These are phyloP conservation scores for Chlamydomonas sp. DNA, from an alignment of 139 green algal species.

Conservation along the genomic window DNA sequence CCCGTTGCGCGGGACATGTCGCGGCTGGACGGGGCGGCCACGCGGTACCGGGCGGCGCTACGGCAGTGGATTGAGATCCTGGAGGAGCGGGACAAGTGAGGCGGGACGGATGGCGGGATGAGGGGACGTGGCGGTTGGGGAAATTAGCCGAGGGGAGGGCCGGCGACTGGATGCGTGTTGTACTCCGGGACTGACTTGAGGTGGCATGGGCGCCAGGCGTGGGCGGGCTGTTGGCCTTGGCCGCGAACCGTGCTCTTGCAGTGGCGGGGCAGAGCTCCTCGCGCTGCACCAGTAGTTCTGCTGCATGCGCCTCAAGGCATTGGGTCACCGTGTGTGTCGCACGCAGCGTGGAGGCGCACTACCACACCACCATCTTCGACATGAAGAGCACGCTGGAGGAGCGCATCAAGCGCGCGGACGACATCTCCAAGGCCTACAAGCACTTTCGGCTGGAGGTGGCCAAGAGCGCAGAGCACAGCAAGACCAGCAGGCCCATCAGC, in stretches of 20 bases:
- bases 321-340: background rate
- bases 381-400: constrained; percentile 62
- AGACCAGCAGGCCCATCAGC: constrained; percentile 57
- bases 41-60: constrained; percentile 64
- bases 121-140: background rate
- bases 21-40: constrained; percentile 59
- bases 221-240: too few relatives aligned
- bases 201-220: too few relatives aligned
- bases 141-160: too few relatives aligned
- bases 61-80: constrained; percentile 68
- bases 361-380: constrained; percentile 64
- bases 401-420: constrained; percentile 66
- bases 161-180: background rate
- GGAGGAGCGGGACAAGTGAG: constrained; percentile 52
- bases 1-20: constrained; percentile 55
- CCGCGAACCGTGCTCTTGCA: background rate
- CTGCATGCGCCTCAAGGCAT: too few relatives aligned
- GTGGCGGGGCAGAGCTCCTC: background rate
- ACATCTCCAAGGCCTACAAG: constrained; percentile 66
- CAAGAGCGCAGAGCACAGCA: constrained; percentile 62
- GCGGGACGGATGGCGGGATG: background rate
- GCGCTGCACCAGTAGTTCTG: too few relatives aligned
- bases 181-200: background rate
- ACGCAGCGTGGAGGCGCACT: constrained; percentile 57
- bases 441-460: constrained; percentile 75